Base-by-base conservation (phyloP, 306 rosid species). In the Castanea crenata region DNA sequence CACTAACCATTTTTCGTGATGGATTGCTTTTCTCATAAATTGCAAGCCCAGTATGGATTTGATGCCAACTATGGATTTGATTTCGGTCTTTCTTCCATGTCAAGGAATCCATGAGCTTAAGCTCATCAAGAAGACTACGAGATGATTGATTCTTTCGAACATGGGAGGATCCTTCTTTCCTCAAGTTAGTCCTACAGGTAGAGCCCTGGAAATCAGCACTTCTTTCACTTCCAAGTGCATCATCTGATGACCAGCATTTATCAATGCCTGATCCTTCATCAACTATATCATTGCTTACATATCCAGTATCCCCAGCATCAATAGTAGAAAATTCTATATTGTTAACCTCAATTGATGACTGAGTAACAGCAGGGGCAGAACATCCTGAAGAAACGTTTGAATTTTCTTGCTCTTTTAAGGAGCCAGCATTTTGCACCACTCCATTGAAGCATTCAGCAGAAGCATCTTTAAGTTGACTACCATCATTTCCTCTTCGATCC, bases 201-300 rank as follows among this genome's bases (percentile, higher is more conserved):
- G 76, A 88, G 55, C 85, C 82, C 49, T 62, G 58, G 76, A 76
- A 78, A 31, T 83, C 88, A 25, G 76, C 80, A 49, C 85, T 81
- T 82, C 79, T 81, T 79, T 78, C 93, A 77, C 90, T 87, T 84
- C 74, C 91, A 75, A 20, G 74, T 57, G 86, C 83, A 86, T 81
- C 83, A 69, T 85, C 88, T 59, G 91, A 85, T 70, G 91, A 87
- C 85, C 84, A 83, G 58, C 79, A 79, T 81, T 81, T 85, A 68
- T 86, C 87, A 78, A 85, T 84, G 75, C 84, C 88, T 34, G 89
- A 91, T 55, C 84, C 91, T 86, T 89, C 96, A 76, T 91, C 93
- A 69, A 82, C 73, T 25, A 82, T 73, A 56, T 69, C 76, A 78
- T 89, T 80, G 75, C 85, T 85, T 49, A 51, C 79, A 78, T 69